Evolutionary conservation across 768 basidiomycete species (phyloP).

Genomic region (Tubosaeta brunneosetosa): DNA sequence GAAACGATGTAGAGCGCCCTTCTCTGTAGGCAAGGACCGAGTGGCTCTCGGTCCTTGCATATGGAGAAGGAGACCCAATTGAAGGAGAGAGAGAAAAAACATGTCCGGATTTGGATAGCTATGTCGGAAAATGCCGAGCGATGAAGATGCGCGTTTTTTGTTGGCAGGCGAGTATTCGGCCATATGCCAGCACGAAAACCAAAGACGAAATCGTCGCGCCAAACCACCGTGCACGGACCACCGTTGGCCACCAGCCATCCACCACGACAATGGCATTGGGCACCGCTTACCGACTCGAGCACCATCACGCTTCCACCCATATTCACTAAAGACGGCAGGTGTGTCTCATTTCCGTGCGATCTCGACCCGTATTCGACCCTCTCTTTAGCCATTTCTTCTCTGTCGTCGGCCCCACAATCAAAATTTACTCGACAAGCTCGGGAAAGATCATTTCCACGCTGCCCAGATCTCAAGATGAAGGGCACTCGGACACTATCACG

Average conservation of each 20-base stretch:
- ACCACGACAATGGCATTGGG: constrained; percentile 50
- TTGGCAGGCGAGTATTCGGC: constrained; percentile 6
- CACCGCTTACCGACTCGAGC: constrained; percentile 62
- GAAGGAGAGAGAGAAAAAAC: background rate
- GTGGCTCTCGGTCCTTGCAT: constrained; percentile 24
- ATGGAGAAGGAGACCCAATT: constrained; percentile 18
- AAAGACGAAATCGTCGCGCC: constrained; percentile 33
- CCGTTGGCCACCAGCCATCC: background rate
- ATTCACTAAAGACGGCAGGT: constrained; percentile 90
- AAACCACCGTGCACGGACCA: constrained; percentile 18
- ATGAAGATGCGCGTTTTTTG: constrained; percentile 23
- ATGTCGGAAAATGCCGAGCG: constrained; percentile 18
- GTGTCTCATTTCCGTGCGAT: constrained; percentile 17
- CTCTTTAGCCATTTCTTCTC: constrained; percentile 80
- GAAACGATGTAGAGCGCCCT: constrained; percentile 2
- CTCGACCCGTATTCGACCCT: constrained; percentile 10
- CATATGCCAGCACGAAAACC: constrained; percentile 39
- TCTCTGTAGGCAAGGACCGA: constrained; percentile 27
- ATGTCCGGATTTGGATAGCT: constrained; percentile 10
- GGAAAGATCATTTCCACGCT: constrained; percentile 81
- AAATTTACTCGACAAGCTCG: constrained; percentile 77
- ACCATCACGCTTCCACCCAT: constrained; percentile 64
- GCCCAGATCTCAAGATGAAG: constrained; percentile 44
- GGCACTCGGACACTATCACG: constrained; percentile 55
- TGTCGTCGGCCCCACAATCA: constrained; percentile 72